Conservation (phyloP, 495 filamentous ascomycete genomes). For the Cladorrhinum samala region DNA sequence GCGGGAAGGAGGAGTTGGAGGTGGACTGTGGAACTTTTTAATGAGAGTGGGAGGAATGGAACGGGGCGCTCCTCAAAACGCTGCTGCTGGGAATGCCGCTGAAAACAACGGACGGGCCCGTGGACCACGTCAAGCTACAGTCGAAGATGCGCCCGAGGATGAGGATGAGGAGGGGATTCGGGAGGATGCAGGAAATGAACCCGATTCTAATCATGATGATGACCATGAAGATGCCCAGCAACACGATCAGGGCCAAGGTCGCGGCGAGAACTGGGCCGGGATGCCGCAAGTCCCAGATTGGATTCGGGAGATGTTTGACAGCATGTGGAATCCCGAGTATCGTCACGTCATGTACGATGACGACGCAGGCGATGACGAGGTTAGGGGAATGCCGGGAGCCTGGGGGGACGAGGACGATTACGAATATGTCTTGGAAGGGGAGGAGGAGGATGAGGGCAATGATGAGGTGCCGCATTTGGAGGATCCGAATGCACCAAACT, state of each 20-base stretch:
- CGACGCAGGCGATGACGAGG: no score
- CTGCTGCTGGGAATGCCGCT: not conserved
- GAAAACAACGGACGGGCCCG: not conserved
- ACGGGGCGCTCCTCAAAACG: not conserved
- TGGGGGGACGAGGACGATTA: slow-evolving; percentile 1
- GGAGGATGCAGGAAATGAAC: not conserved
- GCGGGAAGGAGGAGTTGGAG: slow-evolving; percentile 6
- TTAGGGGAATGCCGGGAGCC: slow-evolving; percentile 11
- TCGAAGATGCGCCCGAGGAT: slow-evolving; percentile 7
- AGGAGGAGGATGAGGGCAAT: slow-evolving; percentile 1
- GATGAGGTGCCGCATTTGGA: slow-evolving; percentile 10
- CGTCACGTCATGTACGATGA: no score
- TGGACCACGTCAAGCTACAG: not conserved
- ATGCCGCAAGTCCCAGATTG: no score
- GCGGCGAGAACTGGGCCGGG: no score
- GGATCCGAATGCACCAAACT: not conserved
- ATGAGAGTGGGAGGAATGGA: no score
- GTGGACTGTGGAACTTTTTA: not conserved
- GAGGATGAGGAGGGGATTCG: not conserved
- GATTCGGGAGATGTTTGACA: no score
- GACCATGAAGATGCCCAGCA: slow-evolving; percentile 7
- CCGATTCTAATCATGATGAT: slow-evolving; percentile 1
- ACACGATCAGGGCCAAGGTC: no score
- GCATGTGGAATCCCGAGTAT: no score
- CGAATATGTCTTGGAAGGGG: not conserved